Evolutionary conservation across 257 asterid genomes (phyloP), one percentile per base, ranked within the genome.

Genomic region (Fraxinus americana): DNA sequence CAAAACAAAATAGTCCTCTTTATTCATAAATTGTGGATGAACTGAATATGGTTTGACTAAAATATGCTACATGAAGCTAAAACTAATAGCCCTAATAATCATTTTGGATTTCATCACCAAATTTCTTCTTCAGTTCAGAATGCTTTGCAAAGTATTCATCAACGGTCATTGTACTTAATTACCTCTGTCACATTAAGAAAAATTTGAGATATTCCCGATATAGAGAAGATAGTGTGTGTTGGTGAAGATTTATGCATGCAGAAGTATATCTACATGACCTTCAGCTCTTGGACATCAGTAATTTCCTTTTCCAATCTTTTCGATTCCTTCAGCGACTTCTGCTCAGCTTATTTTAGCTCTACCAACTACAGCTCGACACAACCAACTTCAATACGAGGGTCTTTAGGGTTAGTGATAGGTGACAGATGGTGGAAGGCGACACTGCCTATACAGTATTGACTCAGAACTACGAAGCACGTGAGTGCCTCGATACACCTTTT

Each of bases 61-160:
- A 70, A 78, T 38, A 17, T 14, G 25, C 23, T 5, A 39, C 68
- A 74, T 41, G 67, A 73, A 74, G 71, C 45, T 10, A 50, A 83
- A 81, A 83, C 82, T 73, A 82, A 35, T 88, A 88, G 76, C 90
- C 92, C 92, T 90, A 88, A 67, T 88, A 85, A 65, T 88, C 92
- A 35, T 88, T 88, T 65, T 90, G 81, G 61, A 88, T 85, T 83
- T 88, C 92, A 11, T 88, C 92, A 74, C 86, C 92, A 61, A 88
- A 86, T 82, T 84, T 82, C 92, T 91, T 88, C 93, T 85, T 94
- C 82, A 94, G 92, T 87, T 94, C 97, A 1, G 98, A 97, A 82
- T 90, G 96, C 89, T 94, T 92, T 72, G 82, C 97, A 23, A 94
- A 94, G 88, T 94, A 94, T 71, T 94, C 98, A 30, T 92, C 97